Conservation (phyloP, 192 early-diverging fungal genomes). For the Coemansia sp. region DNA sequence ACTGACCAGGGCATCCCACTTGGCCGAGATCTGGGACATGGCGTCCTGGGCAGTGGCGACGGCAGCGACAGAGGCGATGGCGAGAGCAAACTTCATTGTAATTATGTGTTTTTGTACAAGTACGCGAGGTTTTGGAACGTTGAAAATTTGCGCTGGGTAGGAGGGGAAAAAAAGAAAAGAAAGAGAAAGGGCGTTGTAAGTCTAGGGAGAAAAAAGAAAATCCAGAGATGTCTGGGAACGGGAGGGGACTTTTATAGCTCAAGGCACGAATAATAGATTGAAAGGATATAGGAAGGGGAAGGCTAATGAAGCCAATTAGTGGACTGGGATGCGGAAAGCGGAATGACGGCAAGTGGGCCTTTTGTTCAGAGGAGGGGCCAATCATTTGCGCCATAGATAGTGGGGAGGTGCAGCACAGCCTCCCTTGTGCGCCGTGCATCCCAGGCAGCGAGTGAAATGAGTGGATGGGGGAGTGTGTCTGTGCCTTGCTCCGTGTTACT, state of each 20-base stretch:
- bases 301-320: too few relatives aligned
- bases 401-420: neutral
- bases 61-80: slow-evolving; percentile 19
- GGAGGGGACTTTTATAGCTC: neutral
- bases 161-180: neutral
- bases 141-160: neutral
- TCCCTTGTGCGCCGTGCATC: neutral
- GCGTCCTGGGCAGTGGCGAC: slow-evolving; percentile 20
- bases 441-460: neutral
- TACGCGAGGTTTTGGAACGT: neutral
- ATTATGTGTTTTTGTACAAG: slow-evolving; percentile 3
- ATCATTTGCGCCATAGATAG: neutral
- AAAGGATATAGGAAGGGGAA: too few relatives aligned
- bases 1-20: slow-evolving; percentile 33
- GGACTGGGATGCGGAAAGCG: slow-evolving; percentile 4
- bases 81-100: slow-evolving; percentile 41
- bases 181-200: neutral
- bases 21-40: slow-evolving; percentile 28
- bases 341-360: neutral
- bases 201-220: neutral
- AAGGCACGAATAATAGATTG: neutral
- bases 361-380: neutral
- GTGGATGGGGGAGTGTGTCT: too few relatives aligned
- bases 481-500: too few relatives aligned
- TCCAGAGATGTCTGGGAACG: neutral